Base-by-base conservation (phyloP, 1,284 basidiomycete species). In the Heterobasidion parviporum region DNA sequence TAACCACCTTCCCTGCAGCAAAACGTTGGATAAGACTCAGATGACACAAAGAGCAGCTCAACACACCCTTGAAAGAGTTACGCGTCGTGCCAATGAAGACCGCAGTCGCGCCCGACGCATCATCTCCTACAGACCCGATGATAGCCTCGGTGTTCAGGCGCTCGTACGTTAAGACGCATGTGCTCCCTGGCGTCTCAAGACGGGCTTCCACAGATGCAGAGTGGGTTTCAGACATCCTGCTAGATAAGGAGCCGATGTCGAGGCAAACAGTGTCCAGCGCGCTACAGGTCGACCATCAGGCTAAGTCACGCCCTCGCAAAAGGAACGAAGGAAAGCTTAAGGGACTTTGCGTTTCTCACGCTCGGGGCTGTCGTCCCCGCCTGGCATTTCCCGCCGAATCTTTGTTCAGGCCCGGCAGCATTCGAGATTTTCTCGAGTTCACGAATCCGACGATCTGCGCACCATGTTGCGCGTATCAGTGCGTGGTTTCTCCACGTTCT, bases 71-170 rank as follows among this genome's bases (percentile, higher is more conserved):
- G 69, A 81, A 87, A 3, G 76, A 78, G 64, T 86, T 79, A 44
- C 85, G 72, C 3, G 85, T 87, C 4, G 84, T 81, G 62, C 89
- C 92, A 54, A 89, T 80, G 70, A 92, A 92, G 10, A 83, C 72
- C 5, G 84, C 83, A 38, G 80, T 81, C 47, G 88, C 90, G 8
- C 91, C 90, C 16, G 86, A 85, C 43, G 73, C 68, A 54, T 84
- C 76, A 63, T 84, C 74, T 50, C 75, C 72, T 35, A 91, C 87
- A 6, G 80, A 84, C 45, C 71, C 67, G 38, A 83, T 77, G 63
- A 90, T 85, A 1, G 70, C 62, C 14, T 80, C 68, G 5, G 77
- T 72, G 60, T 89, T 74, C 43, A 92, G 79, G 2, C 70, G 65
- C 1, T 74, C 66, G 64, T 87, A 78, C 10, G 87, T 83, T 54